Percentiles rank a stretch among this genome's conserved stretches.
phyloP scores from a whole-genome alignment of 495 filamentous ascomycete species.

The Penicillium ucsense region DNA sequence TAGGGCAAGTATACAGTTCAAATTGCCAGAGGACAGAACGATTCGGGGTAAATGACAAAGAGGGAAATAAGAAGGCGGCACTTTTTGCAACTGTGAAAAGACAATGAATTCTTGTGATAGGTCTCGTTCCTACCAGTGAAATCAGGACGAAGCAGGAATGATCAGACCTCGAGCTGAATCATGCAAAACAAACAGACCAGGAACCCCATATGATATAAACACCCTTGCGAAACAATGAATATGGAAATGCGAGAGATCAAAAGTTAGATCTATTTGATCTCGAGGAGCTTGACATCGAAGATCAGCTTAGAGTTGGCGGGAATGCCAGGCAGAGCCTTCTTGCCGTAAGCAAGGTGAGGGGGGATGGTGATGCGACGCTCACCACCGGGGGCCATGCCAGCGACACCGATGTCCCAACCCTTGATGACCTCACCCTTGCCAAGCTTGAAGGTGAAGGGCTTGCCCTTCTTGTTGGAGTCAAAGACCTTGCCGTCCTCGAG shows the following conservation, averaged over 20 bases:
- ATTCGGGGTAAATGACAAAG: conserved; percentile 10
- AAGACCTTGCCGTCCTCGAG: conserved; percentile 86
- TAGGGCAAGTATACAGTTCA: too few species aligned
- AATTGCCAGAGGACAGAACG: conserved; percentile 1
- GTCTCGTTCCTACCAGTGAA: conserved; percentile 25
- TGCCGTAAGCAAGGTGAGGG: conserved; percentile 76
- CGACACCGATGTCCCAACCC: conserved; percentile 93
- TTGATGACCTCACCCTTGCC: conserved; percentile 94
- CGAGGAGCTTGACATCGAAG: conserved; percentile 87
- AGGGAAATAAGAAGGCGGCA: conserved; percentile 10
- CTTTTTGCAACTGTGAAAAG: conserved; percentile 21
- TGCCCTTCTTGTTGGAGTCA: conserved; percentile 94
- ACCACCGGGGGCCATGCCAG: conserved; percentile 83
- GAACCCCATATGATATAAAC: conserved; percentile 20
- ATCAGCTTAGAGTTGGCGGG: conserved; percentile 80
- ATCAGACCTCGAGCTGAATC: conserved; percentile 33
- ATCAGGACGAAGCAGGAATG: conserved; percentile 19
- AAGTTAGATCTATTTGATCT: conserved; percentile 43
- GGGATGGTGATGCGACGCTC: conserved; percentile 90
- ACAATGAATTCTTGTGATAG: conserved; percentile 21
- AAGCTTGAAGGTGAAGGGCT: conserved; percentile 90
- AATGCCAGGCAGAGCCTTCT: conserved; percentile 66
- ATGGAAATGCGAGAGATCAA: conserved; percentile 11
- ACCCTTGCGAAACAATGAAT: conserved; percentile 16
- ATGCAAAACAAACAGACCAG: conserved; percentile 27